Conservation (phyloP, 2,329 filamentous ascomycete genomes). For the Apiospora aurea region DNA sequence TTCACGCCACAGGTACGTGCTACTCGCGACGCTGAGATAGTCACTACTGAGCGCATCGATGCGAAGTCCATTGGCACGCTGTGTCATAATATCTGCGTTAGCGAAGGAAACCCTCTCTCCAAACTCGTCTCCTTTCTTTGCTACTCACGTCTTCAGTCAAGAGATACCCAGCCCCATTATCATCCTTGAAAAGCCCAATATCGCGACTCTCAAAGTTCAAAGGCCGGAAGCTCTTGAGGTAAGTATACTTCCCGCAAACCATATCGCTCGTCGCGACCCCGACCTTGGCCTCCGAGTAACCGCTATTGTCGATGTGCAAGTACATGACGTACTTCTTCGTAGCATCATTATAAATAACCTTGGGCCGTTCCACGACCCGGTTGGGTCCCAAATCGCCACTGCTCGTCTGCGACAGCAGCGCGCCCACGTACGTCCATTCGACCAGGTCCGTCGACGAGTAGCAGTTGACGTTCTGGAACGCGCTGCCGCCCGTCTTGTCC, state of each 20-base stretch:
- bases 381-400: conserved; percentile 65
- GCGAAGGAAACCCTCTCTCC: background rate
- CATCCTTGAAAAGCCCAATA: conserved; percentile 67
- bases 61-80: conserved; percentile 64
- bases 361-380: conserved; percentile 71
- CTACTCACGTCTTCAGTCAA: conserved; percentile 66
- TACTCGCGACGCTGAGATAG: conserved; percentile 58
- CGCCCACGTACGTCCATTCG: conserved; percentile 68
- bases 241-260: conserved; percentile 66
- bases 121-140: too few relatives aligned
- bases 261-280: conserved; percentile 66
- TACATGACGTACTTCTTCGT: conserved; percentile 72
- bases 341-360: conserved; percentile 71
- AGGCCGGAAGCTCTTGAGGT: conserved; percentile 49
- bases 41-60: conserved; percentile 64
- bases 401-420: conserved; percentile 60
- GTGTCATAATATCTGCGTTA: background rate
- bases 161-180: conserved; percentile 66
- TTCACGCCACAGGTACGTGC: conserved; percentile 59
- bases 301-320: conserved; percentile 69
- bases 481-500: conserved; percentile 68
- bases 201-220: conserved; percentile 61
- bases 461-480: conserved; percentile 72
- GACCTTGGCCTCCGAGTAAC: conserved; percentile 69
- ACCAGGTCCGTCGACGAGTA: conserved; percentile 69